These are phyloP conservation scores for Candida sanyaensis DNA, from an alignment of 1,139 yeast genomes.

Conservation along the genomic window DNA sequence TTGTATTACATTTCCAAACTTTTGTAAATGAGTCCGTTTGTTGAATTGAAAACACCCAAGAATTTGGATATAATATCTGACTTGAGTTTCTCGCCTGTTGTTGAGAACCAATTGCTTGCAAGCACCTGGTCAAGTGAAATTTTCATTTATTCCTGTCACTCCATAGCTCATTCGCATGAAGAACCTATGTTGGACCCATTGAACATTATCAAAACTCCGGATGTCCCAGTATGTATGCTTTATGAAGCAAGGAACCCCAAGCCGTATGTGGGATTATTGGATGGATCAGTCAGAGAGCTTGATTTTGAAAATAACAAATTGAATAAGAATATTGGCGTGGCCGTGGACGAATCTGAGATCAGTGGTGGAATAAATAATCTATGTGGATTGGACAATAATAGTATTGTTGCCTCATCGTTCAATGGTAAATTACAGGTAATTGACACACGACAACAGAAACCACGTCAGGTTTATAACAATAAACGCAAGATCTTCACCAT, in stretches of 20 bases:
- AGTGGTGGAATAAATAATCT: conserved; percentile 33
- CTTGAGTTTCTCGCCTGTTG: conserved; percentile 29
- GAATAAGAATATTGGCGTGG: conserved; percentile 14
- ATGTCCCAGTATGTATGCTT: conserved; percentile 15
- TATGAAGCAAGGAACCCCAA: conserved; percentile 16
- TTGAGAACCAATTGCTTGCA: conserved; percentile 31
- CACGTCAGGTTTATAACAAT: conserved; percentile 10
- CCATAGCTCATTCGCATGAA: conserved; percentile 11
- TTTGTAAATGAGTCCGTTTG: conserved; percentile 8
- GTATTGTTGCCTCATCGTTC: conserved; percentile 51
- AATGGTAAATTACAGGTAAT: conserved; percentile 47
- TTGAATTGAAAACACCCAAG: conserved; percentile 21
- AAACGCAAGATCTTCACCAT: conserved; percentile 60
- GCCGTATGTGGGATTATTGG: conserved; percentile 38
- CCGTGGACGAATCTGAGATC: conserved; percentile 15
- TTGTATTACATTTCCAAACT: neutral
- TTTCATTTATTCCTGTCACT: conserved; percentile 33
- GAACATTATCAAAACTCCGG: conserved; percentile 10
- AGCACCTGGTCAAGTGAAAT: conserved; percentile 46
- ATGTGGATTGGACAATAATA: conserved; percentile 26
- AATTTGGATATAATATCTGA: conserved; percentile 33
- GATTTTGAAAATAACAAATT: conserved; percentile 45
- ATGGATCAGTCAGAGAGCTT: conserved; percentile 41
- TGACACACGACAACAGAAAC: conserved; percentile 26
- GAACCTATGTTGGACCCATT: conserved; percentile 12